phyloP scores from a whole-genome alignment of 1,139 yeast genomes.

The Hanseniaspora gamundiae region DNA sequence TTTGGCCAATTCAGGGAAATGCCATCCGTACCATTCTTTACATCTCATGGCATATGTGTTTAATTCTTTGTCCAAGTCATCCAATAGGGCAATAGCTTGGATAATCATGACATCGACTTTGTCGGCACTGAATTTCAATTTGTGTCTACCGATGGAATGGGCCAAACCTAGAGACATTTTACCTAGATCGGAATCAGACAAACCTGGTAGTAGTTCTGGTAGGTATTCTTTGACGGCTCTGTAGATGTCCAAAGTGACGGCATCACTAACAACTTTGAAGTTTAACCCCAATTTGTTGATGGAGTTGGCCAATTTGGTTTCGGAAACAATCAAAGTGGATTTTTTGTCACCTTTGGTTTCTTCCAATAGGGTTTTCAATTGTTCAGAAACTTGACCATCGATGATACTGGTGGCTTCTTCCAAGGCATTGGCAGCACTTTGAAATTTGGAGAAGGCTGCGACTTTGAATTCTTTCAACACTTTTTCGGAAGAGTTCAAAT shows the following conservation, averaged over 20 bases:
- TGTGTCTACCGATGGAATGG: constrained; percentile 95
- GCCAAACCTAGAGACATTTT: constrained; percentile 97
- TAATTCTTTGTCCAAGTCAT: constrained; percentile 92
- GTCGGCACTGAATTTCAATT: constrained; percentile 93
- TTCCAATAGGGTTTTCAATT: constrained; percentile 62
- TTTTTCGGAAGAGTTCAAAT: constrained; percentile 72
- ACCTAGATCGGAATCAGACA: constrained; percentile 69
- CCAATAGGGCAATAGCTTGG: constrained; percentile 94
- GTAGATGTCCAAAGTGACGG: constrained; percentile 86
- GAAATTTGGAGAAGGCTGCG: constrained; percentile 89
- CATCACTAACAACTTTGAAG: constrained; percentile 84
- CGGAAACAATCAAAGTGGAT: constrained; percentile 82
- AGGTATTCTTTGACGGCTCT: constrained; percentile 90
- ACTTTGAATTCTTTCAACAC: constrained; percentile 73
- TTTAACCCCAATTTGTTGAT: constrained; percentile 88
- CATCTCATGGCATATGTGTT: constrained; percentile 97
- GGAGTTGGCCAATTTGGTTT: constrained; percentile 90
- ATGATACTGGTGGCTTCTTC: constrained; percentile 89
- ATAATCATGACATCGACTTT: constrained; percentile 98
- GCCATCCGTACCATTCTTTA: constrained; percentile 99
- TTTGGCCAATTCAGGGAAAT: constrained; percentile 98
- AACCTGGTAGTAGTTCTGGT: constrained; percentile 89
- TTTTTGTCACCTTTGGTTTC: constrained; percentile 83
- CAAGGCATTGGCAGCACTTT: constrained; percentile 88
- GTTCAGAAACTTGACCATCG: constrained; percentile 88